phyloP scores from a whole-genome alignment of 2,329 filamentous ascomycete species.

The Hymenoscyphus scutula region DNA sequence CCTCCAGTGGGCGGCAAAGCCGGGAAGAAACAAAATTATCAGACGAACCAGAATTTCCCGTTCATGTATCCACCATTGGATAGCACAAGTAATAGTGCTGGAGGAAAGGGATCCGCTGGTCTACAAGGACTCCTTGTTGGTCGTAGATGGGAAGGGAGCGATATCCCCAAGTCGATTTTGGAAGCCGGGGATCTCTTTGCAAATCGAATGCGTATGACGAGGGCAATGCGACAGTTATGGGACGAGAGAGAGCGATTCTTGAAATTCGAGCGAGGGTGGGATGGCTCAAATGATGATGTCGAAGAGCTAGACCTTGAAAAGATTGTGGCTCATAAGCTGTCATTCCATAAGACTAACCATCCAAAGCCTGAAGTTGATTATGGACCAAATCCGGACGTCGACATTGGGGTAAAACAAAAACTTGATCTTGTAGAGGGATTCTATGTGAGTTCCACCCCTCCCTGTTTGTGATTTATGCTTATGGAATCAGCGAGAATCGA shows the following conservation, averaged over 20 bases:
- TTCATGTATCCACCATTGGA: constrained; percentile 96
- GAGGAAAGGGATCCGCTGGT: constrained; percentile 81
- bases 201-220: constrained; percentile 82
- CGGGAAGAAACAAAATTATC: constrained; percentile 98
- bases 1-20: constrained; percentile 84
- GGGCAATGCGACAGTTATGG: constrained; percentile 91
- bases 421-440: constrained; percentile 75
- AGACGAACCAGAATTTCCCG: constrained; percentile 97
- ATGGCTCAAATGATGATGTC: constrained; percentile 44
- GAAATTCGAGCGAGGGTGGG: constrained; percentile 90
- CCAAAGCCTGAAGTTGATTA: constrained; percentile 42
- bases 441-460: constrained; percentile 63
- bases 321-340: constrained; percentile 42
- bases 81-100: constrained; percentile 81
- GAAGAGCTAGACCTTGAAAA: constrained; percentile 43
- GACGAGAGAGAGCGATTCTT: constrained; percentile 88
- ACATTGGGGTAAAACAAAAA: constrained; percentile 58
- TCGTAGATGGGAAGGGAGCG: constrained; percentile 87
- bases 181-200: constrained; percentile 94
- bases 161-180: constrained; percentile 89
- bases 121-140: constrained; percentile 78
- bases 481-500: constrained; percentile 59
- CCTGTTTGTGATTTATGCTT: constrained; percentile 27
- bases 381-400: constrained; percentile 50
- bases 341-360: constrained; percentile 44